Evolutionary conservation across 768 basidiomycete genomes (phyloP).

Genomic region (Rhodotorula sphaerocarpa): DNA sequence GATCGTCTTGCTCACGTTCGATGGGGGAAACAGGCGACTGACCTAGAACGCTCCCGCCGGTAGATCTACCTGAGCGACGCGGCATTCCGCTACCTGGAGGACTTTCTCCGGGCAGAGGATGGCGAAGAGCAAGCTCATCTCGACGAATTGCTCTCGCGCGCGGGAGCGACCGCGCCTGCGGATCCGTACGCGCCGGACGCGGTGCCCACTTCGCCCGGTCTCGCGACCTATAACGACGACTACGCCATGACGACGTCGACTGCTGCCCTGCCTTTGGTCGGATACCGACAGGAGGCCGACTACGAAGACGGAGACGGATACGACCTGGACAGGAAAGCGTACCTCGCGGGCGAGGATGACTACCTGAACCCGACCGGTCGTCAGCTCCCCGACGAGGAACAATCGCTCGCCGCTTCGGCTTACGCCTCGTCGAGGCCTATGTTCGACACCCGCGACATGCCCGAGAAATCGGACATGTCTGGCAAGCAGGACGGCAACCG

Average conservation of each 20-base stretch:
- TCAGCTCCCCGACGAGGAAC: constrained; percentile 28
- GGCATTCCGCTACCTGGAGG: constrained; percentile 81
- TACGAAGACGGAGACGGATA: constrained; percentile 64
- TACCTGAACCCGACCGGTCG: constrained; percentile 14
- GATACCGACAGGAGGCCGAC: constrained; percentile 62
- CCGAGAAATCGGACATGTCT: constrained; percentile 17
- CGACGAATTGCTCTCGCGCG: constrained; percentile 56
- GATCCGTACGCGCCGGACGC: constrained; percentile 44
- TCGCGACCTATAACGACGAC: constrained; percentile 25
- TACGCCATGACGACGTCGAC: constrained; percentile 48
- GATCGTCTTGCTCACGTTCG: no score
- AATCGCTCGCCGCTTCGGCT: constrained; percentile 19
- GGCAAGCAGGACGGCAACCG: neutral
- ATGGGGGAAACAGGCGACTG: neutral
- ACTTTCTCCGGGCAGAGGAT: constrained; percentile 71
- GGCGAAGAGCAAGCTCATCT: constrained; percentile 79
- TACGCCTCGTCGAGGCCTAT: constrained; percentile 20
- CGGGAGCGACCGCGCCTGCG: constrained; percentile 41
- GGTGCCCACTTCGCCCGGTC: constrained; percentile 27
- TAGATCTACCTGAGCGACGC: constrained; percentile 81
- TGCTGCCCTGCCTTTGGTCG: constrained; percentile 72
- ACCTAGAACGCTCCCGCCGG: neutral
- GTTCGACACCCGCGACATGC: constrained; percentile 27
- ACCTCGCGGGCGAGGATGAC: constrained; percentile 21
- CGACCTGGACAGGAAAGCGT: constrained; percentile 50